Evolutionary conservation across 2,329 filamentous ascomycete species (phyloP), one percentile per base, ranked within the genome.

Genomic region (Exophiala bonariae): DNA sequence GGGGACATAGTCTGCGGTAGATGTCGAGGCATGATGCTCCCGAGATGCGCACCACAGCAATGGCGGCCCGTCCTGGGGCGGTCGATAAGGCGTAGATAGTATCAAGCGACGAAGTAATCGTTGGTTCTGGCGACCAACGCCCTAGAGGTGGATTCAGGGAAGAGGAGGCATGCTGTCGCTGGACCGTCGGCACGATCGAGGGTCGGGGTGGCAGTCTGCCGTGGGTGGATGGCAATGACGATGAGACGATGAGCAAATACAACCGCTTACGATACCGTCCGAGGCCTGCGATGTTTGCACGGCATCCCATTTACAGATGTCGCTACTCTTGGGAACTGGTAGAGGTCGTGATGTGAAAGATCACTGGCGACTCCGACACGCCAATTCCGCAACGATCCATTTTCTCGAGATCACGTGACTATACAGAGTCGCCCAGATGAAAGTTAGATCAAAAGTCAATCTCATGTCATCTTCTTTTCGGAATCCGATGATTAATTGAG

Each of bases 21-120:
- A 96, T 79, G 72, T 83, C 74, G 49, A 80, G 68, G 66, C 87
- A 92, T 35, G 83, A 81, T 20, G 87, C 79, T 0, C 93, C 93
- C 3, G 93, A 96, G 19, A 96, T 77, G 11, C 93, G 82, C 42
- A 97, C 83, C 28, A 97, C 84, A 2, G 92, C 92, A 64, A 99
- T 96, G 1, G 90, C 93, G 34, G 89, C 90, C 63, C 83, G 83
- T 1, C 92, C 93, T 9, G 86, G 75, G 0, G 89, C 89, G 1
- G 91, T 95, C 0, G 92, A 96, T 1, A 97, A 73, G 0, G 93
- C 93, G 66, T 95, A 97, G 43, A 99, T 95, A 1, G 92, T 97
- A 26, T 60, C 58, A 22, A 44, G 40, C 3, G 23, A 14, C 3
- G 30, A 16, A 16, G 18, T 18, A 10, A 35, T 18, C 17, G 8